Conservation (phyloP, 2,329 filamentous ascomycete genomes). For the Clarireedia hainanense region DNA sequence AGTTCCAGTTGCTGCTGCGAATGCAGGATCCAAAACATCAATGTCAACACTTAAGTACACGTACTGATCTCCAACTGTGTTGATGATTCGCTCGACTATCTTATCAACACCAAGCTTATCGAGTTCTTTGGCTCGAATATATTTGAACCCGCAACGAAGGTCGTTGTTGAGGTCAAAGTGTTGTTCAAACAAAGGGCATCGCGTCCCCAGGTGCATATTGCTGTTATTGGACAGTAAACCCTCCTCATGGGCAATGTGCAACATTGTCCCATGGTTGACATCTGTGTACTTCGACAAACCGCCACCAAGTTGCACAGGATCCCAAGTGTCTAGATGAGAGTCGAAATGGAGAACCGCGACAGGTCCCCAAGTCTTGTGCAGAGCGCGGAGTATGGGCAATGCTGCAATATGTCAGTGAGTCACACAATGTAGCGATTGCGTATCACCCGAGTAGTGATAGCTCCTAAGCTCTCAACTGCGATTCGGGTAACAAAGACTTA, state of each 20-base stretch:
- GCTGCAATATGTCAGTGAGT: constrained; percentile 13
- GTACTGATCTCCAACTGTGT: constrained; percentile 24
- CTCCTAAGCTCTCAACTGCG: not conserved
- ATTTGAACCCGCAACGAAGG: constrained; percentile 24
- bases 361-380: constrained; percentile 25
- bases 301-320: constrained; percentile 25
- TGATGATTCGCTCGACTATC: constrained; percentile 22
- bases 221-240: constrained; percentile 25
- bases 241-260: constrained; percentile 30
- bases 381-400: constrained; percentile 25
- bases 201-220: constrained; percentile 28
- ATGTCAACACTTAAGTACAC: constrained; percentile 29
- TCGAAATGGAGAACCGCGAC: constrained; percentile 28
- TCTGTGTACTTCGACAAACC: constrained; percentile 24
- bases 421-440: not conserved
- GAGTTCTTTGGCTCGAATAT: constrained; percentile 23
- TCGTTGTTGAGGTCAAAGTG: constrained; percentile 28
- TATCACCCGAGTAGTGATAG: not conserved
- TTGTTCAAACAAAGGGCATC: constrained; percentile 20
- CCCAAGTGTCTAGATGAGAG: constrained; percentile 27
- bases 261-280: constrained; percentile 28
- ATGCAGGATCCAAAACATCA: constrained; percentile 28
- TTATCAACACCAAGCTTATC: constrained; percentile 23
- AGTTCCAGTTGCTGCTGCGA: constrained; percentile 27
- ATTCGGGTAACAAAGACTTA: not conserved